These are phyloP conservation scores for Cardamine chenopodiifolia DNA, from an alignment of 345 rosid species.

Conservation along the genomic window DNA sequence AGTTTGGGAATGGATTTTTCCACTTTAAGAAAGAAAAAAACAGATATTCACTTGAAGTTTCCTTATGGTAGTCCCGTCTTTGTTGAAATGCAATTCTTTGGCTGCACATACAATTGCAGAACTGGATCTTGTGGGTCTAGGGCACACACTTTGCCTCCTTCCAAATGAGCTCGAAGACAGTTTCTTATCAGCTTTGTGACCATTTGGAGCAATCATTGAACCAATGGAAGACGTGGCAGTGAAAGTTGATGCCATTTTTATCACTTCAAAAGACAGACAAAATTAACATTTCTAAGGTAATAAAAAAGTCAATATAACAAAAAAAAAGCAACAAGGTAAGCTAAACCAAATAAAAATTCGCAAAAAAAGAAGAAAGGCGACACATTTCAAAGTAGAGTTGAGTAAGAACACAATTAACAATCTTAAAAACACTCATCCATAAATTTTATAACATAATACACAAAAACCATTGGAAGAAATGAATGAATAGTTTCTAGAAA, in stretches of 20 bases:
- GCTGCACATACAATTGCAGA: constrained; percentile 73
- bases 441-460: neutral
- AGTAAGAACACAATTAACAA: neutral
- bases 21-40: neutral
- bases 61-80: constrained; percentile 87
- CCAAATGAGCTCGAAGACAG: constrained; percentile 64
- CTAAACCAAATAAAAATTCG: neutral
- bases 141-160: constrained; percentile 54
- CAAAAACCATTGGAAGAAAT: neutral
- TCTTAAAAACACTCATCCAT: neutral
- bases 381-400: neutral
- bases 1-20: too few species aligned
- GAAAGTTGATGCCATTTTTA: constrained; percentile 76
- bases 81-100: constrained; percentile 92
- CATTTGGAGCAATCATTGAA: constrained; percentile 64
- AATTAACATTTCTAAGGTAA: neutral
- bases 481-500: neutral
- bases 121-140: constrained; percentile 49
- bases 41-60: constrained; percentile 73
- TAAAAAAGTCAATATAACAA: neutral
- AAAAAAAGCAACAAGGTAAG: neutral
- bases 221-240: constrained; percentile 74
- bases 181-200: constrained; percentile 57
- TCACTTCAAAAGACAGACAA: constrained; percentile 30
- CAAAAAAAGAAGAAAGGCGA: constrained; percentile 19